Conservation (phyloP, 1,284 basidiomycete species). For the Ustilago tritici region DNA sequence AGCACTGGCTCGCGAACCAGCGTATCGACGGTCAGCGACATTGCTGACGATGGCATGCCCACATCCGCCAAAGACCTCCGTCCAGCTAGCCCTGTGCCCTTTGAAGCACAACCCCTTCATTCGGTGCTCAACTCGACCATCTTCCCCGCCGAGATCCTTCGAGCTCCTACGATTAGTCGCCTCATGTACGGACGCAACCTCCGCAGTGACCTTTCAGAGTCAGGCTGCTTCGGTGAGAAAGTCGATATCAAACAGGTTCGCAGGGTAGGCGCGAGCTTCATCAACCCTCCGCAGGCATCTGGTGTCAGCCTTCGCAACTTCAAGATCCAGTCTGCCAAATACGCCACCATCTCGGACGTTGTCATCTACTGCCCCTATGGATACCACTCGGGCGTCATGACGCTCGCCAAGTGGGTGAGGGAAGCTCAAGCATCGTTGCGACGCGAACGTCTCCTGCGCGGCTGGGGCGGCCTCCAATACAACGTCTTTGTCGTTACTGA, state of each 20-base stretch:
- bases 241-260: conserved; percentile 19
- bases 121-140: conserved; percentile 62
- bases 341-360: conserved; percentile 87
- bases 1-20: conserved; percentile 44
- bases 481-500: conserved; percentile 86
- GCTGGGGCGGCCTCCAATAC: conserved; percentile 77
- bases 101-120: conserved; percentile 54
- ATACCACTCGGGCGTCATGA: conserved; percentile 54
- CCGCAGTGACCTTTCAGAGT: conserved; percentile 25
- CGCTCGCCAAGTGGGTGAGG: conserved; percentile 58
- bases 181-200: conserved; percentile 37
- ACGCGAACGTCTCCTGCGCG: conserved; percentile 73
- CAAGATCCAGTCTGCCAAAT: conserved; percentile 75
- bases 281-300: conserved; percentile 48
- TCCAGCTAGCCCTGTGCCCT: conserved; percentile 1
- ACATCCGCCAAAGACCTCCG: conserved; percentile 10
- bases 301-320: conserved; percentile 66
- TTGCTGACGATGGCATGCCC: conserved; percentile 27
- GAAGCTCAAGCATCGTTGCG: conserved; percentile 62
- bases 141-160: conserved; percentile 54
- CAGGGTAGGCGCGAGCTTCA: conserved; percentile 43
- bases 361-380: conserved; percentile 77
- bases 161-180: conserved; percentile 39
- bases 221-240: conserved; percentile 23
- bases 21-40: conserved; percentile 43